A percentile compares a stretch with the other conserved stretches of the same genome.
phyloP scores from a whole-genome alignment of 2,329 filamentous ascomycete species.

The Colletotrichum australisinense region DNA sequence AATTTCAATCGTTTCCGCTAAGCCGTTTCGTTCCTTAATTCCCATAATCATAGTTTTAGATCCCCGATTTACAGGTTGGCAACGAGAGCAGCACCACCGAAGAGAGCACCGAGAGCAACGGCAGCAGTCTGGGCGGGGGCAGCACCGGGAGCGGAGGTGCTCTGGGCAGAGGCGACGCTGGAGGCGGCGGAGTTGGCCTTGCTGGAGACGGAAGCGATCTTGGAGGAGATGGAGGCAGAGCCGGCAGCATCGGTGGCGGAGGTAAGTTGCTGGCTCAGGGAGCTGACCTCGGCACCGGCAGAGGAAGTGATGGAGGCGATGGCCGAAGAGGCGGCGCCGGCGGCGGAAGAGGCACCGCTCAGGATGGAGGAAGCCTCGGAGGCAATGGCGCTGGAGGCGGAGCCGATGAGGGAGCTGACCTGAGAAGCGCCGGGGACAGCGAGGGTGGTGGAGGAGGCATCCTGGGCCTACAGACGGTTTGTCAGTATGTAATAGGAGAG shows the following conservation, averaged over 20 bases:
- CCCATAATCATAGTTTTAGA: neutral
- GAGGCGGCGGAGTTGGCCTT: neutral
- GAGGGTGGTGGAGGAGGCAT: slow-evolving; percentile 35
- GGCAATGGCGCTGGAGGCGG: neutral
- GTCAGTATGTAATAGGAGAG: neutral
- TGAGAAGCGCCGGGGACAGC: slow-evolving; percentile 35
- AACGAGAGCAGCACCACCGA: slow-evolving; percentile 58
- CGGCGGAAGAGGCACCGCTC: slow-evolving; percentile 39
- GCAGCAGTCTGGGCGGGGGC: slow-evolving; percentile 53
- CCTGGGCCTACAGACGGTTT: slow-evolving; percentile 24
- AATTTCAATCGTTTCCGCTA: neutral
- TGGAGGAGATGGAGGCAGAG: slow-evolving; percentile 28
- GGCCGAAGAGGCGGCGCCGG: slow-evolving; percentile 39
- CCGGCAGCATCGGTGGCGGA: slow-evolving; percentile 34
- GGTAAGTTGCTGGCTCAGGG: slow-evolving; percentile 42
- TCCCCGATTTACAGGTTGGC: slow-evolving; percentile 54
- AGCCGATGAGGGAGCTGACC: slow-evolving; percentile 16
- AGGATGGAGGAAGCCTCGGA: slow-evolving; percentile 23
- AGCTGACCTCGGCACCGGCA: slow-evolving; percentile 30
- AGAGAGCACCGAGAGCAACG: slow-evolving; percentile 57
- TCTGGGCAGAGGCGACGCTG: slow-evolving; percentile 5
- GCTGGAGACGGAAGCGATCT: slow-evolving; percentile 24
- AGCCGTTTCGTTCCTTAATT: neutral
- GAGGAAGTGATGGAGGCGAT: slow-evolving; percentile 36
- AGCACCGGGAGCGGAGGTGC: slow-evolving; percentile 38